Conservation (phyloP, 306 rosid genomes). For the Erythrophleum fordii region DNA sequence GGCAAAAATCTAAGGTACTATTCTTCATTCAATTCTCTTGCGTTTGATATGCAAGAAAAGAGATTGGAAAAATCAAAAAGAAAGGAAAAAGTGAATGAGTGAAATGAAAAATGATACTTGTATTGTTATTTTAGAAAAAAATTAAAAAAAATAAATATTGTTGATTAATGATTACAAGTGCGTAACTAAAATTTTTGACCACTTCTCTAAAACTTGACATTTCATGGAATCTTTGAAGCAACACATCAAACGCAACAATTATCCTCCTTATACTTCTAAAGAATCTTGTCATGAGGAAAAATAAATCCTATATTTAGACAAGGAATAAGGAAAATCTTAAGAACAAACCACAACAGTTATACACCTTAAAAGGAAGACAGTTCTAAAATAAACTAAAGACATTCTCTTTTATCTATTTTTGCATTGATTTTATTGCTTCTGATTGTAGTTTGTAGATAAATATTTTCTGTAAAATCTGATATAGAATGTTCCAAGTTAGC, state of each 20-base stretch:
- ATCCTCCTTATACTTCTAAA: neutral
- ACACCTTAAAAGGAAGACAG: neutral
- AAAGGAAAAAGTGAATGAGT: too few relatives aligned
- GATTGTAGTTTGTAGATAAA: neutral
- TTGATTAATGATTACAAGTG: too few relatives aligned
- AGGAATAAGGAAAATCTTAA: neutral
- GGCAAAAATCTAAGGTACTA: slow-evolving; percentile 17
- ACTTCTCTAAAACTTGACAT: too few relatives aligned
- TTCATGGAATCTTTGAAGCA: too few relatives aligned
- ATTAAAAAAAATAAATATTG: too few relatives aligned
- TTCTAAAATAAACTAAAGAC: neutral
- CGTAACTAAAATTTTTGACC: too few relatives aligned
- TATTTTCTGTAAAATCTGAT: neutral
- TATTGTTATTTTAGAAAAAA: too few relatives aligned
- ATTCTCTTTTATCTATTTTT: neutral
- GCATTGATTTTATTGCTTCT: neutral
- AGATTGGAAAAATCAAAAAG: too few relatives aligned
- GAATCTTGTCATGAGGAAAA: slow-evolving; percentile 29
- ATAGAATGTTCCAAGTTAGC: neutral
- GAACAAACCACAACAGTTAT: neutral
- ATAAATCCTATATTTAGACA: neutral
- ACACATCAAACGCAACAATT: too few relatives aligned
- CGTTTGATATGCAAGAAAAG: too few relatives aligned
- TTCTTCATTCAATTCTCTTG: neutral
- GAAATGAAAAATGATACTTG: too few relatives aligned